Percentiles rank a stretch among this genome's conserved stretches.
These are phyloP conservation scores for Saturnispora saitoi DNA, from an alignment of 805 yeast species.

Conservation along the genomic window DNA sequence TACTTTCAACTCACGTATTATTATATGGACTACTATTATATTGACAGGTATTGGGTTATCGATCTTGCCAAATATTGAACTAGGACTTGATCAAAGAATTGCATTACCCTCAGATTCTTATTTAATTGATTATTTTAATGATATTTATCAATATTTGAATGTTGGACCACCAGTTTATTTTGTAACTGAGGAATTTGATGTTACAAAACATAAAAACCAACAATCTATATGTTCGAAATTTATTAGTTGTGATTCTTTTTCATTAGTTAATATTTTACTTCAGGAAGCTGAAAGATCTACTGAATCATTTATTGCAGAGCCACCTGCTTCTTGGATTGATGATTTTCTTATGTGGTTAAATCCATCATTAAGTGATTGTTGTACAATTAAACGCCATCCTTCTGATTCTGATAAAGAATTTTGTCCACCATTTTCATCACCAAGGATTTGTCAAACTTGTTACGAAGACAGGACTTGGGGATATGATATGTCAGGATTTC, in stretches of 20 bases:
- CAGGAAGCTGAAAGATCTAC: conserved; percentile 69
- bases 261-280: conserved; percentile 72
- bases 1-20: conserved; percentile 35
- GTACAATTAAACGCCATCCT: conserved; percentile 51
- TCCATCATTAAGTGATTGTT: conserved; percentile 81
- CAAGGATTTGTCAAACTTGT: conserved; percentile 68
- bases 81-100: conserved; percentile 83
- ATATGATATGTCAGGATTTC: conserved; percentile 74
- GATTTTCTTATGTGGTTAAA: conserved; percentile 82
- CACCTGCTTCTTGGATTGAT: conserved; percentile 89
- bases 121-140: conserved; percentile 69
- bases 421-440: conserved; percentile 60
- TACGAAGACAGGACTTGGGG: conserved; percentile 57
- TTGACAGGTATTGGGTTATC: conserved; percentile 66
- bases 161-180: conserved; percentile 92
- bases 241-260: conserved; percentile 70
- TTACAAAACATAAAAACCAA: conserved; percentile 55
- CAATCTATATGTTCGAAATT: conserved; percentile 80
- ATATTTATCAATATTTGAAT: conserved; percentile 61
- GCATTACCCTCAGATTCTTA: conserved; percentile 84
- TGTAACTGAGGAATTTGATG: conserved; percentile 61
- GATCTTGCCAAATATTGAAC: conserved; percentile 55
- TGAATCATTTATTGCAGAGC: conserved; percentile 63
- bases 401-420: conserved; percentile 36
- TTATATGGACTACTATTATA: conserved; percentile 46